Conservation (phyloP, 306 rosid species). For the Vachellia collinsii region DNA sequence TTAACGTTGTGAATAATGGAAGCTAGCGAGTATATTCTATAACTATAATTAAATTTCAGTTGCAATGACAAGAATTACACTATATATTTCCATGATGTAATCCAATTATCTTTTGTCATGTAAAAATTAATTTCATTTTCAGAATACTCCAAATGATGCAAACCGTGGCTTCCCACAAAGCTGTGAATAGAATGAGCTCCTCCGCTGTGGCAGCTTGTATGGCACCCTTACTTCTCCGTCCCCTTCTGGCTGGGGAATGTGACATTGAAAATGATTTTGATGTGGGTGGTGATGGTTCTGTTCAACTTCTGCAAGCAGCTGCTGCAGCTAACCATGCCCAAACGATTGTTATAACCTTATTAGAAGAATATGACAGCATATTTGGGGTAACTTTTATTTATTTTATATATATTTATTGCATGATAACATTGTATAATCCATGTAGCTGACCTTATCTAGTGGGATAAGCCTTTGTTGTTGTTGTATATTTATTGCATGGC, state of each 20-base stretch:
- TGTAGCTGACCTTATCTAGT: too few relatives aligned
- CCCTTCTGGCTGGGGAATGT: conserved; percentile 76
- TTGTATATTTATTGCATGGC: background rate
- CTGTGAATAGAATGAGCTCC: conserved; percentile 74
- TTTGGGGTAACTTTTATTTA: conserved; percentile 60
- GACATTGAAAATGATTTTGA: conserved; percentile 68
- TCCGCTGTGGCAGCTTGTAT: conserved; percentile 84
- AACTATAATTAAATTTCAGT: background rate
- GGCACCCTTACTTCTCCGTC: conserved; percentile 85
- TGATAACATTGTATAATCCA: background rate
- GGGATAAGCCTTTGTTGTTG: too few relatives aligned
- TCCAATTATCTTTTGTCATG: background rate
- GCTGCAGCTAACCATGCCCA: conserved; percentile 87
- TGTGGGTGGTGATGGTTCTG: conserved; percentile 70
- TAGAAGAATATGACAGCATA: conserved; percentile 63
- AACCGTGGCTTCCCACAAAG: conserved; percentile 60
- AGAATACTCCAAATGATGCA: conserved; percentile 81
- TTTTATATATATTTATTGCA: background rate
- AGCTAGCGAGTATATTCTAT: background rate
- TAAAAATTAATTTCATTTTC: conserved; percentile 32
- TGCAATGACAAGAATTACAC: background rate
- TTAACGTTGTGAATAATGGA: background rate
- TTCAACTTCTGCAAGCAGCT: conserved; percentile 77
- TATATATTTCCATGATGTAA: background rate
- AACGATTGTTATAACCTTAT: conserved; percentile 67